These are phyloP conservation scores for Davidsoniella virescens DNA, from an alignment of 2,329 filamentous ascomycete genomes.

Conservation along the genomic window DNA sequence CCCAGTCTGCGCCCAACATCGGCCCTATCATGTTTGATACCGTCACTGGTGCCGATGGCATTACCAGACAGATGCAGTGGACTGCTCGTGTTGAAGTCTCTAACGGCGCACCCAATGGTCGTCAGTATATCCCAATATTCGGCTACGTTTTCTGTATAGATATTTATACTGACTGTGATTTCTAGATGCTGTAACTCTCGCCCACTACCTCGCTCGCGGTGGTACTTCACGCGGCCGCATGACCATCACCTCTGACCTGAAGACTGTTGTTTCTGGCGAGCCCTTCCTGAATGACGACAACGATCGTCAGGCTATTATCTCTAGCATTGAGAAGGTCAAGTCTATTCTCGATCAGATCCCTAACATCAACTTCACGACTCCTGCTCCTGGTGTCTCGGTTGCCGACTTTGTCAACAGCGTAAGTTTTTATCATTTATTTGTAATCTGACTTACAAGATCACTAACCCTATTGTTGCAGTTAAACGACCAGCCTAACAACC, in stretches of 20 bases:
- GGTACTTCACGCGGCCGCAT: slow-evolving; percentile 44
- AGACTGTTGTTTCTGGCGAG: slow-evolving; percentile 39
- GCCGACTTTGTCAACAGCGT: slow-evolving; percentile 39
- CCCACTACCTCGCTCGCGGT: slow-evolving; percentile 48
- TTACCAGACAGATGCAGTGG: slow-evolving; percentile 48
- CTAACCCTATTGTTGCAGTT: slow-evolving; percentile 7
- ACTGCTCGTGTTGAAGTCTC: slow-evolving; percentile 47
- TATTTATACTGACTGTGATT: neutral
- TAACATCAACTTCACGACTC: slow-evolving; percentile 34
- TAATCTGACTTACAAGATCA: neutral
- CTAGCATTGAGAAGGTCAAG: slow-evolving; percentile 44
- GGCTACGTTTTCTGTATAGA: neutral
- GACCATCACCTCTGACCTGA: slow-evolving; percentile 40
- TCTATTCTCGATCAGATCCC: slow-evolving; percentile 35
- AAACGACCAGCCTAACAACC: slow-evolving; percentile 24
- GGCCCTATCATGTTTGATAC: slow-evolving; percentile 40
- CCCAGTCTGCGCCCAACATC: slow-evolving; percentile 50
- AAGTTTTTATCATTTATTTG: slow-evolving; percentile 15
- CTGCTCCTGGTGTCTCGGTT: slow-evolving; percentile 33
- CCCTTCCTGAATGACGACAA: slow-evolving; percentile 43
- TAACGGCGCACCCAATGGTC: slow-evolving; percentile 22
- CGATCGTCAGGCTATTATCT: slow-evolving; percentile 47
- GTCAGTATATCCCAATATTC: slow-evolving; percentile 16
- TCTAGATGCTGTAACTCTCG: slow-evolving; percentile 33
- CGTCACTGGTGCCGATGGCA: slow-evolving; percentile 39